Conservation (phyloP, 176 grass and related monocot species). For the Musa acuminata region DNA sequence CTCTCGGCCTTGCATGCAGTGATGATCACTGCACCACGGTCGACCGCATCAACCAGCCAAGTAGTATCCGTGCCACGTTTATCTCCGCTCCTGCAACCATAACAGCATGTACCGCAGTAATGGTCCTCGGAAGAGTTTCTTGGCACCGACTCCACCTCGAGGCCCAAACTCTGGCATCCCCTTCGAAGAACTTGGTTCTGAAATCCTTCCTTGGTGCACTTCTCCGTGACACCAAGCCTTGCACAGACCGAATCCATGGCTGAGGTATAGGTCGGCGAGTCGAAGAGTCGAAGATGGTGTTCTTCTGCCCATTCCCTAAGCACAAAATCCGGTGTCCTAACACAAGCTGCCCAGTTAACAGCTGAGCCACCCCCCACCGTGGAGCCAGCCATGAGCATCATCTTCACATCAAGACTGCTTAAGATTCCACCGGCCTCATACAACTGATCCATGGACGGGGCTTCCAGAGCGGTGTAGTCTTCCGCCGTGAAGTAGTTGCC, state of each 20-base stretch:
- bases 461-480: constrained; percentile 78
- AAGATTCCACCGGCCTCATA: constrained; percentile 67
- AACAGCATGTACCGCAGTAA: constrained; percentile 68
- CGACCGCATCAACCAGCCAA: constrained; percentile 80
- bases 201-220: constrained; percentile 51
- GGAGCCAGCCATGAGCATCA: constrained; percentile 52
- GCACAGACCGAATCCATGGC: constrained; percentile 71
- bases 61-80: constrained; percentile 79
- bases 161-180: constrained; percentile 66
- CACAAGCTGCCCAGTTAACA: constrained; percentile 80
- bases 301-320: constrained; percentile 51
- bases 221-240: constrained; percentile 48
- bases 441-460: constrained; percentile 50
- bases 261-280: constrained; percentile 31
- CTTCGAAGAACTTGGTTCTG: constrained; percentile 81
- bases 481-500: constrained; percentile 65
- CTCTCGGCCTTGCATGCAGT: constrained; percentile 73
- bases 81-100: constrained; percentile 61
- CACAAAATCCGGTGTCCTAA: constrained; percentile 55
- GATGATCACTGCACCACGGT: constrained; percentile 53
- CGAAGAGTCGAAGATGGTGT: constrained; percentile 43
- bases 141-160: constrained; percentile 37
- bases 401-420: constrained; percentile 34
- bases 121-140: constrained; percentile 67
- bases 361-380: constrained; percentile 79